Conservation (phyloP, 305 asterid genomes). For the Salvia sclarea region DNA sequence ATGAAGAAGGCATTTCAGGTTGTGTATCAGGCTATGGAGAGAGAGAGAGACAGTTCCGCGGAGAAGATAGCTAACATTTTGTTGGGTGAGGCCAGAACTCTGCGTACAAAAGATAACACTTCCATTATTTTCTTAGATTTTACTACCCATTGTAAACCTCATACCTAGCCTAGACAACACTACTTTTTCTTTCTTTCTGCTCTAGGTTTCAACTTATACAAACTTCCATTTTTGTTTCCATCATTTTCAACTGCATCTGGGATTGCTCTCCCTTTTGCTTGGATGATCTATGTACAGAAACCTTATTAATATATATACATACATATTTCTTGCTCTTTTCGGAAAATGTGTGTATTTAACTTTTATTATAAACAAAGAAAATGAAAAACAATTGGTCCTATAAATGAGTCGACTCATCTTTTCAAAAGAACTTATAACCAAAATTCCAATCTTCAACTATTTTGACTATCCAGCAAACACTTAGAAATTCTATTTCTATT, state of each 20-base stretch:
- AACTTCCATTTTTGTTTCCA: conserved; percentile 31
- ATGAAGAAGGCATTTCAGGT: conserved; percentile 82
- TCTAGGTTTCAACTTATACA: conserved; percentile 31
- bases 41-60: conserved; percentile 48
- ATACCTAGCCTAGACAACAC: too few relatives aligned
- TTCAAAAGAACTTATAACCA: too few relatives aligned
- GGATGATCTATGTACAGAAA: conserved; percentile 36
- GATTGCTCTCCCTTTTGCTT: conserved; percentile 24
- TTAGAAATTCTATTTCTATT: too few relatives aligned
- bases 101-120: conserved; percentile 91
- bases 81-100: conserved; percentile 80
- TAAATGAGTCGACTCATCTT: too few relatives aligned
- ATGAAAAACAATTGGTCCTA: too few relatives aligned
- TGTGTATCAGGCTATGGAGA: conserved; percentile 70
- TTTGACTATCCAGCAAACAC: too few relatives aligned
- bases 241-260: conserved; percentile 24
- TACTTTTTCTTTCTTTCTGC: too few relatives aligned
- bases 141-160: conserved; percentile 42
- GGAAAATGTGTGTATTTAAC: not conserved
- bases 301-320: not conserved
- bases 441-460: too few relatives aligned
- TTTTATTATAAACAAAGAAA: too few relatives aligned
- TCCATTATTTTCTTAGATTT: conserved; percentile 85
- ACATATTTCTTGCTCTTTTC: not conserved
- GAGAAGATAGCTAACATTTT: conserved; percentile 70